Evolutionary conservation across 169 alveolate genomes (phyloP).

Genomic region (Plasmodium fragile): DNA sequence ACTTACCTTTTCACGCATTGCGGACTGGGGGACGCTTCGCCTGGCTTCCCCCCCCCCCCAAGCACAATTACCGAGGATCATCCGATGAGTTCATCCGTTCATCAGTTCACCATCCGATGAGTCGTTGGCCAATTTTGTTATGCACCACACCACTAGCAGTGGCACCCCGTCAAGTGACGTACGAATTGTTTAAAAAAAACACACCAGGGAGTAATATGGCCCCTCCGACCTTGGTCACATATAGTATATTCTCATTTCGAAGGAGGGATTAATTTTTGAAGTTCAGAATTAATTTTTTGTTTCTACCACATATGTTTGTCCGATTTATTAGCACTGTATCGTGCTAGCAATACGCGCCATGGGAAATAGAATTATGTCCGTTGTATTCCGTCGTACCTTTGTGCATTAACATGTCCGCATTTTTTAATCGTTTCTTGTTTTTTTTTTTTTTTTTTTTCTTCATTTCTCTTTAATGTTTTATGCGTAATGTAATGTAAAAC

Average conservation of each 20-base stretch:
- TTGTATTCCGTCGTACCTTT: background rate
- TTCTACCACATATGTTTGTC: background rate
- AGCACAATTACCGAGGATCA: background rate
- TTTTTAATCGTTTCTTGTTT: background rate
- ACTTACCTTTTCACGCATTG: background rate
- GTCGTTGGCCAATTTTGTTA: background rate
- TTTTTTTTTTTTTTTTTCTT: background rate
- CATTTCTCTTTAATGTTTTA: background rate
- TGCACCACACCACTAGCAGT: background rate
- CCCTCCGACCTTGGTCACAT: background rate
- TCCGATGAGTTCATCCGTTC: background rate
- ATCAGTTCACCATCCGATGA: background rate
- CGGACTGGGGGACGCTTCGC: background rate
- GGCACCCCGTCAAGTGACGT: background rate
- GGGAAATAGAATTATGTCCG: background rate
- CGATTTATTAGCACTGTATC: background rate
- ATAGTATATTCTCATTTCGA: background rate
- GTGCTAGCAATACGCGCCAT: background rate
- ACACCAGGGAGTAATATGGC: background rate
- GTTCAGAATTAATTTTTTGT: background rate
- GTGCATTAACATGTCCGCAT: background rate
- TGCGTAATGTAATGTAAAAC: background rate
- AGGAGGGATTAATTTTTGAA: background rate
- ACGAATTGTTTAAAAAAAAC: background rate
- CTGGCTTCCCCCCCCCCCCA: background rate